Conservation (phyloP, 1,284 basidiomycete genomes). For the Ustilago lituana region DNA sequence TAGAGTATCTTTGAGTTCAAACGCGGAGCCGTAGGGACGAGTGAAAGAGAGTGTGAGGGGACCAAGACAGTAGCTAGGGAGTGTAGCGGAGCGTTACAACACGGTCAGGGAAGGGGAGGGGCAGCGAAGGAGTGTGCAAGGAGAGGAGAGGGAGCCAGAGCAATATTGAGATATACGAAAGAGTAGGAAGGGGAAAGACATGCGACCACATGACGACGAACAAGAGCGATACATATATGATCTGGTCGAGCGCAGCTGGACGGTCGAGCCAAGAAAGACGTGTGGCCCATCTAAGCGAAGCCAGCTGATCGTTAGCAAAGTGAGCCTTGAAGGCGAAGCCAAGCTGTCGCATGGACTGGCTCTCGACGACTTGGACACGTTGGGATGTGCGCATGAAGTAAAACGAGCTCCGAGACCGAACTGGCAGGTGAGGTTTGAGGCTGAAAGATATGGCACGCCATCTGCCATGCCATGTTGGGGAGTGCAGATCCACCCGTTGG, state of each 20-base stretch:
- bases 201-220: not conserved
- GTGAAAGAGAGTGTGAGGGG: slow-evolving; percentile 1
- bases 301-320: too few relatives aligned
- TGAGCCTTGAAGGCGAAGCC: slow-evolving; percentile 1
- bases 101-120: slow-evolving; percentile 2
- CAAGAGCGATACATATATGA: slow-evolving; percentile 10
- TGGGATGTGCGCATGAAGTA: too few relatives aligned
- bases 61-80: not conserved
- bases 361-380: too few relatives aligned
- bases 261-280: too few relatives aligned
- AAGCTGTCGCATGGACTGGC: slow-evolving; percentile 4
- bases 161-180: not conserved
- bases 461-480: too few relatives aligned
- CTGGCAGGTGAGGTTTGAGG: slow-evolving; percentile 2
- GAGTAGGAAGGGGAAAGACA: slow-evolving; percentile 1
- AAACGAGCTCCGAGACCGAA: slow-evolving; percentile 14
- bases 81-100: slow-evolving; percentile 7
- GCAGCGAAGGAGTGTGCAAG: not conserved
- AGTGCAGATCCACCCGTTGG: slow-evolving; percentile 5
- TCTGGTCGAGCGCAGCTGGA: too few relatives aligned
- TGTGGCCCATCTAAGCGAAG: too few relatives aligned
- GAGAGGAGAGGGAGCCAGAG: not conserved
- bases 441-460: not conserved
- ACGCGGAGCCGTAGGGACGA: too few relatives aligned
- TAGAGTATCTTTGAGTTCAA: too few relatives aligned